A percentile compares a stretch with the other conserved stretches of the same genome.
Conservation (phyloP, 805 yeast species). For the Ogataea naganishii region DNA sequence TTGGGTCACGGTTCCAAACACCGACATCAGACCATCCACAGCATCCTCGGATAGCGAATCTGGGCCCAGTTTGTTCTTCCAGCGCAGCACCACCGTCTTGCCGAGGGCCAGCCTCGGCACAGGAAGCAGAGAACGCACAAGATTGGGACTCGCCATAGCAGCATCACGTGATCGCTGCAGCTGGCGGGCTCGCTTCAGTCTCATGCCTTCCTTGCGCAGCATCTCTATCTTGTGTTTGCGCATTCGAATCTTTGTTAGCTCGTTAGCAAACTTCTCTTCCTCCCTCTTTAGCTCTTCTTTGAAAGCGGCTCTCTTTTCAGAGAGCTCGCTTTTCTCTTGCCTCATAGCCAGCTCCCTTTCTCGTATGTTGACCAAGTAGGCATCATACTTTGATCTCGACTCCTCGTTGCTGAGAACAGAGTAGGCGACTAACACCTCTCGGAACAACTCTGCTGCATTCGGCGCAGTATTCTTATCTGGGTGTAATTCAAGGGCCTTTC, state of each 20-base stretch:
- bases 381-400: conserved; percentile 15
- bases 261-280: conserved; percentile 20
- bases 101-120: no score
- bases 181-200: conserved; percentile 7
- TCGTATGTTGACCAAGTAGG: conserved; percentile 4
- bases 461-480: conserved; percentile 25
- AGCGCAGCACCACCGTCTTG: conserved; percentile 25
- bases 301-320: conserved; percentile 10
- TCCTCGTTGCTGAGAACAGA: conserved; percentile 11
- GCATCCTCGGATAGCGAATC: conserved; percentile 24
- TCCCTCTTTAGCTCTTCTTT: conserved; percentile 20
- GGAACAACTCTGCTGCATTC: conserved; percentile 19
- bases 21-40: conserved; percentile 30
- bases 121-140: no score
- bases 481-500: conserved; percentile 21
- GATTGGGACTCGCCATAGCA: no score
- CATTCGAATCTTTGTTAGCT: conserved; percentile 1
- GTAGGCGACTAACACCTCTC: conserved; percentile 20
- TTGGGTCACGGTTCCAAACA: conserved; percentile 31
- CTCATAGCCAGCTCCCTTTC: conserved; percentile 1
- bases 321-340: conserved; percentile 3
- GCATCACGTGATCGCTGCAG: no score
- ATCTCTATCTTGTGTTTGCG: conserved; percentile 10
- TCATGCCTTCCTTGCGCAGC: conserved; percentile 11
- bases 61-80: conserved; percentile 35